These are phyloP conservation scores for Aspergillus neoniger DNA, from an alignment of 2,329 filamentous ascomycete species.

Conservation along the genomic window DNA sequence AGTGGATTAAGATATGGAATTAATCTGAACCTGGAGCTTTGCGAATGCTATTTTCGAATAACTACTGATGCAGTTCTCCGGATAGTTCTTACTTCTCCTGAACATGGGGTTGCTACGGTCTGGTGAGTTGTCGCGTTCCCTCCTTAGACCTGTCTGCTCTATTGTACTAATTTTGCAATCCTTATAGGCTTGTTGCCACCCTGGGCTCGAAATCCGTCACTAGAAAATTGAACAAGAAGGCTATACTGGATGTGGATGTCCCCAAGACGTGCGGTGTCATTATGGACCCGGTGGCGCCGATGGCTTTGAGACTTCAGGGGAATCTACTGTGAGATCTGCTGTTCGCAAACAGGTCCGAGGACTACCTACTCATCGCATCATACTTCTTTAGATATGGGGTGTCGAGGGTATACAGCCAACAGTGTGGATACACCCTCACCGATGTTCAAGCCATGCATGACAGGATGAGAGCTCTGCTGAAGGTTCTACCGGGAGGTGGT, in stretches of 20 bases:
- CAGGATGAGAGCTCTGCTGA: slow-evolving; percentile 70
- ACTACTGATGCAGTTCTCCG: slow-evolving; percentile 23
- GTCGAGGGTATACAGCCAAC: slow-evolving; percentile 80
- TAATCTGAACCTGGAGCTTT: background rate
- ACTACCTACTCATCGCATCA: background rate
- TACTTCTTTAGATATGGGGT: slow-evolving; percentile 65
- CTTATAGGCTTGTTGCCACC: slow-evolving; percentile 81
- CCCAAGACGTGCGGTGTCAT: slow-evolving; percentile 87
- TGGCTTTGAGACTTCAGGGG: slow-evolving; percentile 86
- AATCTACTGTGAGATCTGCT: slow-evolving; percentile 68
- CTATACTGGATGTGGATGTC: slow-evolving; percentile 85
- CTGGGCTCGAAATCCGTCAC: slow-evolving; percentile 71
- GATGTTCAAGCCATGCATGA: slow-evolving; percentile 76
- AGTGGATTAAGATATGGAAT: slow-evolving; percentile 31
- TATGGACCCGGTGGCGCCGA: slow-evolving; percentile 76
- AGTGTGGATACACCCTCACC: slow-evolving; percentile 80
- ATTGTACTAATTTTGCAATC: background rate
- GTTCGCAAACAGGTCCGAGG: background rate
- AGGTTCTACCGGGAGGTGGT: slow-evolving; percentile 57
- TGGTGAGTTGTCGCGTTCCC: slow-evolving; percentile 62
- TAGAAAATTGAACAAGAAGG: slow-evolving; percentile 77
- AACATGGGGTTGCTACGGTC: slow-evolving; percentile 91
- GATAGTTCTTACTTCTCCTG: slow-evolving; percentile 74
- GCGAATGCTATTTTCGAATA: background rate
- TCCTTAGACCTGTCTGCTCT: no score